Conservation (phyloP, 192 early-diverging fungal genomes). For the Backusella macrospora region DNA sequence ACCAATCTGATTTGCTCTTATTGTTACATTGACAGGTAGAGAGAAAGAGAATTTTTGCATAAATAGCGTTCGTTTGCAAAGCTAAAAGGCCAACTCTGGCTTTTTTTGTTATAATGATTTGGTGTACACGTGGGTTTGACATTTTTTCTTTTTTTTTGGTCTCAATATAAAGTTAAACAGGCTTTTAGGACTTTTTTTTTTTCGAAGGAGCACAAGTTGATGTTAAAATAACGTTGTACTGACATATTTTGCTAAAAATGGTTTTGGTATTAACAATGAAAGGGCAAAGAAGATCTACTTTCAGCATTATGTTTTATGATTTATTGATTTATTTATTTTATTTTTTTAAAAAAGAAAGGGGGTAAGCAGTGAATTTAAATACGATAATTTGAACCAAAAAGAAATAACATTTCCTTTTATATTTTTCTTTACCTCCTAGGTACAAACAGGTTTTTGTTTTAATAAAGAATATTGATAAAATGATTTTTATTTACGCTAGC, state of each 20-base stretch:
- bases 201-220: neutral
- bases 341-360: neutral
- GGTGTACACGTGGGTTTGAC: neutral
- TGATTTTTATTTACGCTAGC: too few species aligned
- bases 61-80: neutral
- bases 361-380: neutral
- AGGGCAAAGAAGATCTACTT: neutral
- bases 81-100: neutral
- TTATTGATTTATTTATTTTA: neutral
- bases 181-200: neutral
- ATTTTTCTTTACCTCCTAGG: neutral
- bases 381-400: neutral
- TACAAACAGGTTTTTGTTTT: neutral
- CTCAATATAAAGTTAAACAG: neutral
- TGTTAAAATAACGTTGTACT: neutral
- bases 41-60: neutral
- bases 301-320: neutral
- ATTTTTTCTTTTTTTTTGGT: neutral
- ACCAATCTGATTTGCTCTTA: neutral
- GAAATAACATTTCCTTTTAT: neutral
- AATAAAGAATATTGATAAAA: neutral
- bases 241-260: neutral
- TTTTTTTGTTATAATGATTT: neutral
- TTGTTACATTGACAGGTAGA: slow-evolving; percentile 10
- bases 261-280: neutral